Conservation (phyloP, 2,329 filamentous ascomycete species). For the Colletotrichum viniferum region DNA sequence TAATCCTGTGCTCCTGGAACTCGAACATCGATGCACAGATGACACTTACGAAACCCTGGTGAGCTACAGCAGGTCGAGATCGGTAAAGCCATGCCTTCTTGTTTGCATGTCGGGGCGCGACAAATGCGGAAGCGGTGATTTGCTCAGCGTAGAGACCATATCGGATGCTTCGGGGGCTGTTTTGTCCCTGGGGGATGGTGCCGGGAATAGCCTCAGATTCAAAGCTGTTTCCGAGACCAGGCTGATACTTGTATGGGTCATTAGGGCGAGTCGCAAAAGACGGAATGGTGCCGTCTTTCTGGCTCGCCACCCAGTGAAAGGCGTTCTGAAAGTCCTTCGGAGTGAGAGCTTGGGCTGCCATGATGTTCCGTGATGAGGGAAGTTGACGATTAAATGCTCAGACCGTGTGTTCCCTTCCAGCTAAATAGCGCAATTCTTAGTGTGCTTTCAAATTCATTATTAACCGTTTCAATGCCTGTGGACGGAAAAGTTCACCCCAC, state of each 20-base stretch:
- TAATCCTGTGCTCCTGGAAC: background rate
- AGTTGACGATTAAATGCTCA: background rate
- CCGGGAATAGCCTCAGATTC: constrained; percentile 51
- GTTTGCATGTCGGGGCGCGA: constrained; percentile 32
- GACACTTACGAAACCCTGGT: constrained; percentile 25
- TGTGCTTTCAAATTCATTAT: background rate
- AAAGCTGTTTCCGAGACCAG: constrained; percentile 57
- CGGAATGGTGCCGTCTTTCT: constrained; percentile 58
- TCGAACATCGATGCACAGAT: background rate
- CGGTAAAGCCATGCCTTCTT: constrained; percentile 36
- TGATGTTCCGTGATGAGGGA: background rate
- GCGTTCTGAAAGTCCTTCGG: constrained; percentile 50
- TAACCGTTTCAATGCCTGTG: background rate
- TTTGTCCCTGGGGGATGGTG: constrained; percentile 50
- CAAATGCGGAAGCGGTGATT: constrained; percentile 41
- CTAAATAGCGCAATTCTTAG: background rate
- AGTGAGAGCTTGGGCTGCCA: background rate
- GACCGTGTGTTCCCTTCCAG: background rate
- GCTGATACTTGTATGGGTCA: constrained; percentile 56
- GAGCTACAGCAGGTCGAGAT: constrained; percentile 32
- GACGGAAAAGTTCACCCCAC: constrained; percentile 5
- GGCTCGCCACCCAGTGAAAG: constrained; percentile 65
- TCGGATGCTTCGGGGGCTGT: constrained; percentile 43
- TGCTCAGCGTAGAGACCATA: constrained; percentile 46
- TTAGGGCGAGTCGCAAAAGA: constrained; percentile 51